Conservation (phyloP, 129 eudicot genomes). For the Apium graveolens region DNA sequence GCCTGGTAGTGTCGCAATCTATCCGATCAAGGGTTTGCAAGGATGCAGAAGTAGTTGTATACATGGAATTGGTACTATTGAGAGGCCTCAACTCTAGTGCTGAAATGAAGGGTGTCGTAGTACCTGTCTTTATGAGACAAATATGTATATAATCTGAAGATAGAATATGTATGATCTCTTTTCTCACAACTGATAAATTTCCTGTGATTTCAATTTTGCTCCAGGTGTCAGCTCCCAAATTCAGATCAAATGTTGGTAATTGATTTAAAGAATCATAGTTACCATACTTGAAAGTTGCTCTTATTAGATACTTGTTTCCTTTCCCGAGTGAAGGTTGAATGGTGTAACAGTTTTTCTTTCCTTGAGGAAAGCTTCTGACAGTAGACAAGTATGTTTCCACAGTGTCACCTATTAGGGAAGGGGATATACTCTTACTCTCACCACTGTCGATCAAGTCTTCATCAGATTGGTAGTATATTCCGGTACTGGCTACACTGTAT, state of each 20-base stretch:
- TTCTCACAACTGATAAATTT: background rate
- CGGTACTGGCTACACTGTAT: constrained; percentile 23
- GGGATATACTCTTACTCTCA: constrained; percentile 10
- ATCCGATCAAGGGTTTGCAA: constrained; percentile 4
- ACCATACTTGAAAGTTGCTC: constrained; percentile 49
- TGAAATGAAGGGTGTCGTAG: constrained; percentile 44
- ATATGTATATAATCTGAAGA: constrained; percentile 34
- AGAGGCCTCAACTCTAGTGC: constrained; percentile 35
- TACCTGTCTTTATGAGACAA: constrained; percentile 40
- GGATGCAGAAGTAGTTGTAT: constrained; percentile 26
- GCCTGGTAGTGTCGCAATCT: constrained; percentile 8
- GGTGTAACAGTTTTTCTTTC: constrained; percentile 45
- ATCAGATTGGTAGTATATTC: constrained; percentile 26
- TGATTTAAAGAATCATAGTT: constrained; percentile 29
- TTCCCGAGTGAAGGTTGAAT: constrained; percentile 33
- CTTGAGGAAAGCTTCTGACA: constrained; percentile 48
- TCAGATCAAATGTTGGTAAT: constrained; percentile 34
- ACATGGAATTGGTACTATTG: constrained; percentile 11
- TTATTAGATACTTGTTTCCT: constrained; percentile 28
- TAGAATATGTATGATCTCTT: constrained; percentile 33
- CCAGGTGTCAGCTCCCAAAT: constrained; percentile 45
- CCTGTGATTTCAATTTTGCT: constrained; percentile 22
- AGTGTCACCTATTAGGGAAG: background rate
- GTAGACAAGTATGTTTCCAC: constrained; percentile 12
- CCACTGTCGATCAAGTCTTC: constrained; percentile 33